A percentile compares a stretch with the other conserved stretches of the same genome.
Conservation (phyloP, 176 grass and related monocot species). For the Eragrostis curvula region DNA sequence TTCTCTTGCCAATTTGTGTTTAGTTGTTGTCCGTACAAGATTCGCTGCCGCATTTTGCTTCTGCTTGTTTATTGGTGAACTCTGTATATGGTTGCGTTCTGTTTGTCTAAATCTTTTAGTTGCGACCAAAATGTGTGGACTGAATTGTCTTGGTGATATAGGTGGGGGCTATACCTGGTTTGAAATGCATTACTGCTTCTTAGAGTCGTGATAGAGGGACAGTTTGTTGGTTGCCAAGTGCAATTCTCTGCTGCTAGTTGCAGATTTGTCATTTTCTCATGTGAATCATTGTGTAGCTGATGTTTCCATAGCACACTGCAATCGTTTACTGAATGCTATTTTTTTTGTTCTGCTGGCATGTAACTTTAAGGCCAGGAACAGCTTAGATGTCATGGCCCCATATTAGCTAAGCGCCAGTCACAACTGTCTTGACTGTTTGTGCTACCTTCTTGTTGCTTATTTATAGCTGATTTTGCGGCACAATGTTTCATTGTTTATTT, state of each 20-base stretch:
- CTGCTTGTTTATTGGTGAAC: too few relatives aligned
- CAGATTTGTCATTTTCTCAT: background rate
- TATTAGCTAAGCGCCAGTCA: background rate
- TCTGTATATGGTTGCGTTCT: too few relatives aligned
- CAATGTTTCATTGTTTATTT: background rate
- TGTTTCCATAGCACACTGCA: background rate
- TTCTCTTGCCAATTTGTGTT: background rate
- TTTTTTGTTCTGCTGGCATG: background rate
- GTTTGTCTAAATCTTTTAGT: background rate
- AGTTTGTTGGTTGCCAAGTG: background rate
- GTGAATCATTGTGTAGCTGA: background rate
- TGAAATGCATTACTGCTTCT: background rate
- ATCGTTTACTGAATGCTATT: background rate
- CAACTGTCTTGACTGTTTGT: background rate
- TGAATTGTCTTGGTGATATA: background rate
- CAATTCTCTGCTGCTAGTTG: background rate
- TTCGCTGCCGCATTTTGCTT: background rate
- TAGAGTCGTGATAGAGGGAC: background rate
- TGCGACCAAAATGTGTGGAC: background rate
- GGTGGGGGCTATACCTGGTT: background rate
- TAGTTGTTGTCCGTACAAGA: background rate
- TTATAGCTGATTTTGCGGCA: background rate
- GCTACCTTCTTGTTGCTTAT: background rate
- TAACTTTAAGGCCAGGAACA: background rate
- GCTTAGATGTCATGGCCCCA: background rate